A percentile compares a stretch with the other conserved stretches of the same genome.
Evolutionary conservation across 208 protist species (phyloP).

Genomic region (Acanthamoeba pearcei): DNA sequence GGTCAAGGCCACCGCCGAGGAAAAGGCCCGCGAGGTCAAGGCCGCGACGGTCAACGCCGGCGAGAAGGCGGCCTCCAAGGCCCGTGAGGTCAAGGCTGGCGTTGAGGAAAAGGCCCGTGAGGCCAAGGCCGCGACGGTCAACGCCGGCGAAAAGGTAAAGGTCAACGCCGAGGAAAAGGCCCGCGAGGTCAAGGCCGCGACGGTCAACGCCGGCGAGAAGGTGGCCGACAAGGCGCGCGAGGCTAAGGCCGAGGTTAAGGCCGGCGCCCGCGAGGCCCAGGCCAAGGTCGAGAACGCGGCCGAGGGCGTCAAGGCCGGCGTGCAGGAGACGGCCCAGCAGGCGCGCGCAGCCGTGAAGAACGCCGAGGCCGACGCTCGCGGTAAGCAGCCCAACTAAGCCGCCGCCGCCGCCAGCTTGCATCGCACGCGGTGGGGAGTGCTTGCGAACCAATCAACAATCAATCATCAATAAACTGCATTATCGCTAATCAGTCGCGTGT

Average conservation of each 20-base stretch:
- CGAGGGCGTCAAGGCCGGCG: neutral
- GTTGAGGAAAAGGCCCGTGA: neutral
- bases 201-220: neutral
- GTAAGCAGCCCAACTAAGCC: neutral
- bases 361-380: neutral
- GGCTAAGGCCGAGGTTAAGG: neutral
- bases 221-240: neutral
- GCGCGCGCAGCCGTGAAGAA: neutral
- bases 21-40: neutral
- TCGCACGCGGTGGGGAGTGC: no score
- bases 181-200: neutral
- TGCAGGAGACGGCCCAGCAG: neutral
- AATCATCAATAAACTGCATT: no score
- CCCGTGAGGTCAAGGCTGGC: neutral
- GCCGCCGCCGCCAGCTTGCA: no score
- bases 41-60: neutral
- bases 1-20: neutral
- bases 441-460: no score
- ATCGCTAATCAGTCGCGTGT: no score
- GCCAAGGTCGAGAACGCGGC: neutral
- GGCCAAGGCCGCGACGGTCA: neutral
- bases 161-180: neutral
- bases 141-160: neutral
- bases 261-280: neutral
- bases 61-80: neutral